Base-by-base conservation (phyloP, 2,329 filamentous ascomycete species). In the Colletotrichum limetticola region DNA sequence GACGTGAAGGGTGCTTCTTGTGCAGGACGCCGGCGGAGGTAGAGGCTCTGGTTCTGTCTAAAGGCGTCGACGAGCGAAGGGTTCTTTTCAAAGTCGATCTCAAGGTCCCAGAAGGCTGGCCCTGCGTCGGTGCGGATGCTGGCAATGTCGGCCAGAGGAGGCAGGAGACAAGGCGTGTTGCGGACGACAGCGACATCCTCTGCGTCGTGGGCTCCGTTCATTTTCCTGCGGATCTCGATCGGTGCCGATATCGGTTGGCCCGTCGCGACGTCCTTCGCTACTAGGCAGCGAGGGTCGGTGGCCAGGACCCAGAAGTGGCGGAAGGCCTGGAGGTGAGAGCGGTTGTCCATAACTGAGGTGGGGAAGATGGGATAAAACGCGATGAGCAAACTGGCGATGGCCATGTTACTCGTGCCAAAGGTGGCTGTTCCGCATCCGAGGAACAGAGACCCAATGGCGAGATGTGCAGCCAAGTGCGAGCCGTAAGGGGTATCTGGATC, bases 251-350 rank as follows among this genome's bases (percentile, higher is more conserved):
- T 90, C 0, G 95, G 93, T 56, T 95, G 91, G 53, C 93, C 91
- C 0, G 94, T 97, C 72, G 97, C 92, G 3, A 97, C 90, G 77
- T 99, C 97, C 74, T 96, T 94, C 22, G 94, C 90, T 1, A 99
- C 91, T 0, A 99, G 89, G 79, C 96, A 98, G 64, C 97, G 91
- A 11, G 95, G 91, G 78, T 99, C 97, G 0, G 94, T 93, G 1
- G 97, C 97, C 4, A 99, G 88, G 12, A 98, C 96, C 97, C 97
- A 99, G 79, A 99, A 94, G 82, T 99, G 96, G 5, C 97, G 91
- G 85, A 99, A 97, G 4, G 97, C 97, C 84, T 99, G 97, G 6
- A 99, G 88, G 78, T 99, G 97, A 12, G 95, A 95, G 76, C 94
- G 93, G 79, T 98, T 98, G 83, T 99, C 97, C 78, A 97, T 93